A percentile compares a stretch with the other conserved stretches of the same genome.
Conservation (phyloP, 2,329 filamentous ascomycete species). For the Sordariomycetes sp. region DNA sequence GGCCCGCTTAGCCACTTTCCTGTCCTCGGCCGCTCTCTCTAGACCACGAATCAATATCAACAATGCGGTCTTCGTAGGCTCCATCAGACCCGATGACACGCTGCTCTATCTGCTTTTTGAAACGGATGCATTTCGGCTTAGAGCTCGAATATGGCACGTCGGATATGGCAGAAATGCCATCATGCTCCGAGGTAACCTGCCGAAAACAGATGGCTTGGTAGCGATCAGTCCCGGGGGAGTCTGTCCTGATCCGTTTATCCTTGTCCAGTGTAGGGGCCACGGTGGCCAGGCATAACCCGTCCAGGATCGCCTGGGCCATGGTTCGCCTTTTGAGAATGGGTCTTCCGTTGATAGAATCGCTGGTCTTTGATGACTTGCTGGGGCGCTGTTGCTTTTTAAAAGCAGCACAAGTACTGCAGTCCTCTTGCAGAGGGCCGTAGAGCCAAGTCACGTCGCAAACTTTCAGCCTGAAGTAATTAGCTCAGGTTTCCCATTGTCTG, state of each 20-base stretch:
- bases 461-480: background rate
- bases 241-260: background rate
- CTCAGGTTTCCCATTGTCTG: background rate
- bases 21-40: too few relatives aligned
- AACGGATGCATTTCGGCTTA: background rate
- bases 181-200: background rate
- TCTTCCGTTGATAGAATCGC: background rate
- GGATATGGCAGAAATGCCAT: background rate
- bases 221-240: background rate
- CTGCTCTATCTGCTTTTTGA: background rate
- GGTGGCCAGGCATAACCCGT: background rate
- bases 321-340: background rate
- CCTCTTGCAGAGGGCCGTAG: background rate
- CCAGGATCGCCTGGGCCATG: background rate
- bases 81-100: background rate
- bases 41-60: too few relatives aligned
- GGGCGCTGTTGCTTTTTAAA: background rate
- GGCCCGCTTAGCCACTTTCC: too few relatives aligned
- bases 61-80: too few relatives aligned
- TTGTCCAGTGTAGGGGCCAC: background rate
- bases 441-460: background rate
- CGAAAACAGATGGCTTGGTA: background rate
- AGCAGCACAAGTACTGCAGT: background rate
- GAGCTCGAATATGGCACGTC: background rate
- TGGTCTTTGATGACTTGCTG: background rate